A percentile compares a stretch with the other conserved stretches of the same genome.
Conservation (phyloP, 768 basidiomycete species). For the Lactarius evosmus region DNA sequence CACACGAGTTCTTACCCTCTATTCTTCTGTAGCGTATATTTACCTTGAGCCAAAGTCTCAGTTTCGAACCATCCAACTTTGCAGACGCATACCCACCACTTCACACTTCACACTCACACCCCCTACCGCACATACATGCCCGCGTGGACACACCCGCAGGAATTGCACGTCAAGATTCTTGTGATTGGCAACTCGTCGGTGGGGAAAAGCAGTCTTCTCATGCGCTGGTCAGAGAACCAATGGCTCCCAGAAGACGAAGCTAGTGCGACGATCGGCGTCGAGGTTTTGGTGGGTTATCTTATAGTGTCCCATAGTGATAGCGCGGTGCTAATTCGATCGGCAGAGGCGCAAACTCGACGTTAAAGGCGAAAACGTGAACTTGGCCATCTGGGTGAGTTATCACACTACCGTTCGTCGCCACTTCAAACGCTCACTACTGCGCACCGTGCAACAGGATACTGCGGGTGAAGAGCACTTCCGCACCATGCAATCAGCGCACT, state of each 20-base stretch:
- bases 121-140: background rate
- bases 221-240: constrained; percentile 95
- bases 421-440: background rate
- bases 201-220: constrained; percentile 84
- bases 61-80: background rate
- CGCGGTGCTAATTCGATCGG: constrained; percentile 3
- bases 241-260: constrained; percentile 90
- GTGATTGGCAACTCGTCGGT: constrained; percentile 87
- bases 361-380: constrained; percentile 79
- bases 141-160: background rate
- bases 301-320: background rate
- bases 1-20: constrained; percentile 7
- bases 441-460: constrained; percentile 60
- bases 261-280: constrained; percentile 81
- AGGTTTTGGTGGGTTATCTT: constrained; percentile 66
- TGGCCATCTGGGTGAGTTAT: constrained; percentile 90
- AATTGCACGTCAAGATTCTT: constrained; percentile 72
- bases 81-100: background rate
- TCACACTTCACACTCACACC: background rate
- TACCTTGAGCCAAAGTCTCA: background rate
- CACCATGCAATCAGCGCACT: constrained; percentile 92
- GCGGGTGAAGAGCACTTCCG: constrained; percentile 96
- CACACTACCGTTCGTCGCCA: background rate
- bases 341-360: constrained; percentile 87
- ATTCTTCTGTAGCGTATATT: background rate